Evolutionary conservation across 108 stramenopile species (phyloP).

Genomic region (Epipyxis sp.): DNA sequence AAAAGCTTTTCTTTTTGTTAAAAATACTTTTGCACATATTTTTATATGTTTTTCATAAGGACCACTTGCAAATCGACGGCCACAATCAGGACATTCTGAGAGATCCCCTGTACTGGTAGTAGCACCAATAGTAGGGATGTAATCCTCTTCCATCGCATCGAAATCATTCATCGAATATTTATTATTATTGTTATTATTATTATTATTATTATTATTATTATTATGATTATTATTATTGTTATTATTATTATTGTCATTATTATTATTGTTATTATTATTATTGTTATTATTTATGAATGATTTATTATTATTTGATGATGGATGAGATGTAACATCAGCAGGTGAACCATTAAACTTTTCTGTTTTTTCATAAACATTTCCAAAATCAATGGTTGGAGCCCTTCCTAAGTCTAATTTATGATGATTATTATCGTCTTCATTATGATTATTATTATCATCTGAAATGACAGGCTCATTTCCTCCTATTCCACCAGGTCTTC

Average conservation of each 20-base stretch:
- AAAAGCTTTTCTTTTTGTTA: conserved; percentile 49
- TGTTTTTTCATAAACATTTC: too few species aligned
- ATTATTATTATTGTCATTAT: not conserved
- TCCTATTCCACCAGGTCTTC: not conserved
- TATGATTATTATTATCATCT: not conserved
- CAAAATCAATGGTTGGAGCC: too few species aligned
- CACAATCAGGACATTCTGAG: conserved; percentile 43
- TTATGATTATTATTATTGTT: not conserved
- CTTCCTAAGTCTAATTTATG: not conserved
- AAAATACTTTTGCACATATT: conserved; percentile 53
- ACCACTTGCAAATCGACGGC: conserved; percentile 41
- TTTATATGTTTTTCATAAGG: conserved; percentile 49
- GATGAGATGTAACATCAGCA: too few species aligned
- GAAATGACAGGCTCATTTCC: not conserved
- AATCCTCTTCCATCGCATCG: conserved; percentile 24
- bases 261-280: not conserved
- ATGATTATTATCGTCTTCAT: not conserved
- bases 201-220: not conserved
- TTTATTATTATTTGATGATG: too few species aligned
- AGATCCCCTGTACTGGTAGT: conserved; percentile 38
- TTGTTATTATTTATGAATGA: not conserved
- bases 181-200: not conserved
- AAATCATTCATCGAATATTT: not conserved
- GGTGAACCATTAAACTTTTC: too few species aligned
- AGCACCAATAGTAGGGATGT: too few species aligned